Base-by-base conservation (phyloP, 768 basidiomycete species). In the Mycena albidolilacea region DNA sequence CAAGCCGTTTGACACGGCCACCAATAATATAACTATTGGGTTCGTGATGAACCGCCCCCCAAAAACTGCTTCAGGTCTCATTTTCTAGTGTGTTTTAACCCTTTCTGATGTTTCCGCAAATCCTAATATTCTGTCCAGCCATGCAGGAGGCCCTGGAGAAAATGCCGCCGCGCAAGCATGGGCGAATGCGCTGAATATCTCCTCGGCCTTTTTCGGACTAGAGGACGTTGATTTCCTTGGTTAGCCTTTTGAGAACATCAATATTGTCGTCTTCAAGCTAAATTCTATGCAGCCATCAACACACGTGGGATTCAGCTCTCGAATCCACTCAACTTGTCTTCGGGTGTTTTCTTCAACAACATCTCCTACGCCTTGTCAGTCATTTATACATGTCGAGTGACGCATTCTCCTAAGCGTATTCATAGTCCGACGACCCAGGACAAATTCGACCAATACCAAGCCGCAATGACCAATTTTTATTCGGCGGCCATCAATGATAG, bases 41-140 rank as follows among this genome's bases (percentile, higher is more conserved):
- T 71, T 75, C 54, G 64, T 70, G 21, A 75, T 75, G 73, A 61
- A 67, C 61, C 69, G 73, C n/a, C n/a, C n/a, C n/a, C n/a, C n/a
- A n/a, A n/a, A n/a, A 5, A 70, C 73, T 0, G n/a, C 65, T 10
- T 38, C 43, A 0, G 73, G 73, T 10, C 50, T 70, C 0, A 61
- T 74, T 21, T 6, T 65, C 37, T 63, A 54, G 73, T 74, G 5
- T 19, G 64, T 58, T 37, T 38, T 17, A 4, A 23, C 9, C 17
- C 9, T 19, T 35, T 23, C 1, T n/a, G n/a, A n/a, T n/a, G 7
- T 43, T 9, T 35, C 6, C 1, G 43, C 9, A 41, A 41, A 4
- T 14, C 17, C 52, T 58, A 10, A 67, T 35, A 64, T 64, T 10
- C 5, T 38, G n/a, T n/a, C n/a, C n/a, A 5, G n/a, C 39, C 11